Base-by-base conservation (phyloP, 116 monocot species). In the Trichopus zeylanicus region DNA sequence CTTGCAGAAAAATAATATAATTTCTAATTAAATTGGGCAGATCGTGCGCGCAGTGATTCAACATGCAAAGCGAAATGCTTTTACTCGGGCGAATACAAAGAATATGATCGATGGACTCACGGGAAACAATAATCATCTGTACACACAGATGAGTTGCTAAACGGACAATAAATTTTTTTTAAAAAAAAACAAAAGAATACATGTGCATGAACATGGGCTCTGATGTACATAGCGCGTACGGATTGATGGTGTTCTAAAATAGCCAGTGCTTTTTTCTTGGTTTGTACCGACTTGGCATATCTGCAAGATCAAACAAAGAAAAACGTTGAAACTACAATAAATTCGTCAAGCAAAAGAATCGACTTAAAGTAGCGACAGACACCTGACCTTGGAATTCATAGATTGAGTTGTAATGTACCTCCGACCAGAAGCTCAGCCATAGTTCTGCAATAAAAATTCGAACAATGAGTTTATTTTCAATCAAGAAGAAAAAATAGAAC, bases 401-500 rank as follows among this genome's bases (percentile, higher is more conserved):
- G 20, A 97, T 46, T 48, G 95, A 97, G 61, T 97, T 97, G 65
- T 97, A 97, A 67, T 97, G 95, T 26, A 95, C 90, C 81, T 97
- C 95, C 12, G 87, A 90, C 95, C 95, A 97, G 59, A 97, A 90
- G 67, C 95, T 95, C 70, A 97, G 63, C 95, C 95, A 90, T 59
- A 97, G 66, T 61, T 84, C 95, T 97, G 73, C 52, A 71, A n/a
- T 16, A 74, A 33, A 35, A 16, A 33, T 68, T 25, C 18, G 39
- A 66, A 30, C 7, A 51, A 20, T 9, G 27, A 60, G 51, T 49
- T 48, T 11, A 0, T 20, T 13, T 22, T 21, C 29, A 70, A 56
- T 4, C 31, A 55, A 65, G 7, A 30, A 22, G 6, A 9, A 53
- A 10, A 1, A 34, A 24, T n/a, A n/a, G n/a, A n/a, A n/a, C n/a